Base-by-base conservation (phyloP, 208 protist species). In the Crithidia thermophila region DNA sequence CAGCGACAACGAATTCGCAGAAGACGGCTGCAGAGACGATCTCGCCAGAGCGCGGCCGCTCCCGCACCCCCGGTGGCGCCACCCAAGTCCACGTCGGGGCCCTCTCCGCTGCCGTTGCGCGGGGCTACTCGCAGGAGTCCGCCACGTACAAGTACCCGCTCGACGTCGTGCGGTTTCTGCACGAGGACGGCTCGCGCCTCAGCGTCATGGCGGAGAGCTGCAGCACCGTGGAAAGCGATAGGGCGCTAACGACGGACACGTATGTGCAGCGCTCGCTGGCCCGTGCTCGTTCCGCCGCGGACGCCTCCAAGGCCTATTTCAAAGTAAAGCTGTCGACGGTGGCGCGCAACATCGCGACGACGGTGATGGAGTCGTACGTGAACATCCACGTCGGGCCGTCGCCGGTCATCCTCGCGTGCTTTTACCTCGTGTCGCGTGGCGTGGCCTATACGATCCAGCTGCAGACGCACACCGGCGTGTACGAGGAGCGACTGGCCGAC, bases 381-480 rank as follows among this genome's bases (percentile, higher is more conserved):
- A 79, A 68, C 50, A 51, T 73, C 14, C 65, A 79, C 46, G 56
- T 83, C 37, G 85, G 85, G 20, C 68, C 82, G 30, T 65, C 77
- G 11, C 82, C 82, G 5, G 72, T 84, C 31, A 68, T 78, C 18
- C 64, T 74, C 20, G 67, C 69, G 14, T 51, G 56, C 60, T 88
- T 88, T 50, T 87, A 85, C 56, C 67, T 88, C 18, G 67, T 85
- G 30, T 43, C 39, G 11, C 58, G 53, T 46, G 55, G 43, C 40
- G 46, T 83, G 7, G 86, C 79, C 31, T 88, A 88, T 68, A 83
- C 67, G 13, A 60, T 88, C 14, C 79, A 88, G 63, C 67, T 91
- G 37, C 77, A 91, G 67, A 73, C 73, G 11, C 65, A 75, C 34
- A 43, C 56, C 0, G 75, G 79, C 18, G 46, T 70, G 25, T 86